Evolutionary conservation across 495 filamentous ascomycete genomes (phyloP).

Genomic region (Talaromyces thailandensis): DNA sequence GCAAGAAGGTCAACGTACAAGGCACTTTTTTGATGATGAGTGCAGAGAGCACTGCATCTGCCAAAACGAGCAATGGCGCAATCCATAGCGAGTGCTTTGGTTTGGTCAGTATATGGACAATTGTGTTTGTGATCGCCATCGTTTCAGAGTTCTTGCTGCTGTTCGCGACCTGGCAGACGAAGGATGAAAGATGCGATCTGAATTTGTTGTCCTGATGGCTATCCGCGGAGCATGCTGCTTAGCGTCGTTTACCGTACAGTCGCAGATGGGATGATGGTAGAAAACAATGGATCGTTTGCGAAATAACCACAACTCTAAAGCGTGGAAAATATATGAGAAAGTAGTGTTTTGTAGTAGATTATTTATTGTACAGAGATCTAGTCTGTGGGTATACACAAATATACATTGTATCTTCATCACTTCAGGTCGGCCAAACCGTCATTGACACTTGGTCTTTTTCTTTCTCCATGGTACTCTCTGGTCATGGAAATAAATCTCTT

Average conservation of each 20-base stretch:
- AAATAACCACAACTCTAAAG: no score
- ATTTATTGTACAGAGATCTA: conserved; percentile 2
- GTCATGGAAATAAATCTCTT: not conserved
- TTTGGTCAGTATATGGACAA: conserved; percentile 23
- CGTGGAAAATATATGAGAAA: not conserved
- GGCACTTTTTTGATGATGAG: conserved; percentile 78
- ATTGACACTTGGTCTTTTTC: not conserved
- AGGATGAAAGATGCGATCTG: not conserved
- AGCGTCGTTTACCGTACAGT: not conserved
- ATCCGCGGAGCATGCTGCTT: not conserved
- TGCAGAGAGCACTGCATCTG: conserved; percentile 63
- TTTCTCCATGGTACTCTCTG: not conserved
- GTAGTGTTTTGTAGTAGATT: not conserved
- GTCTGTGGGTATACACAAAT: not conserved
- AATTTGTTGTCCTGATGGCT: not conserved
- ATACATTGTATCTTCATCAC: not conserved
- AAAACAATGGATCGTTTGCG: not conserved
- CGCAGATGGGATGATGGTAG: not conserved
- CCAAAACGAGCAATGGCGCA: conserved; percentile 57
- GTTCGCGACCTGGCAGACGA: not conserved
- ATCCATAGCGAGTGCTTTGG: conserved; percentile 54
- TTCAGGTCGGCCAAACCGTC: not conserved
- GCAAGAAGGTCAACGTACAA: conserved; percentile 48
- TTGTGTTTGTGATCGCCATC: not conserved
- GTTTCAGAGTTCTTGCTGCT: not conserved